A percentile compares a stretch with the other conserved stretches of the same genome.
Evolutionary conservation across 2,329 filamentous ascomycete genomes (phyloP).

Genomic region (Neocatenulostroma microsporum): DNA sequence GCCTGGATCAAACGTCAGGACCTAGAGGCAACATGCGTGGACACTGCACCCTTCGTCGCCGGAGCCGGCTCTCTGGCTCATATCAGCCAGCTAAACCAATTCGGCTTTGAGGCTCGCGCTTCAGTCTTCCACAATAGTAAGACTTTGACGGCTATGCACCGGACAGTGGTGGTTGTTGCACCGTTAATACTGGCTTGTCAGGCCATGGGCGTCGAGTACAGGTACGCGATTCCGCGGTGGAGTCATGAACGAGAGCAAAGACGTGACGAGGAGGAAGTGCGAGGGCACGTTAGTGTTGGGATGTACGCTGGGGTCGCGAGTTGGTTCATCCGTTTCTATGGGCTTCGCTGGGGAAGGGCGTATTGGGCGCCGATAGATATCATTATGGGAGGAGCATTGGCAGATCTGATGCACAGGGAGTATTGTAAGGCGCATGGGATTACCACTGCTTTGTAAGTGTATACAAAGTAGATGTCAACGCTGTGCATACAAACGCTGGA

Average conservation of each 20-base stretch:
- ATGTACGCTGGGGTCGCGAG: constrained; percentile 20
- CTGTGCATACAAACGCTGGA: not conserved
- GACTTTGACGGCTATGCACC: constrained; percentile 24
- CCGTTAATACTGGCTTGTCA: constrained; percentile 20
- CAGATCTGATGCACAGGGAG: constrained; percentile 27
- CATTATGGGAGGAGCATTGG: constrained; percentile 23
- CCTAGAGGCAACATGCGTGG: constrained; percentile 23
- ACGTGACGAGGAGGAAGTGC: constrained; percentile 25
- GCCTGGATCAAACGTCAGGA: constrained; percentile 18
- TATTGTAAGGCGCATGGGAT: constrained; percentile 25
- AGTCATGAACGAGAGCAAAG: constrained; percentile 23
- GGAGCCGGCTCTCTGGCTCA: constrained; percentile 21
- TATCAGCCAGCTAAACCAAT: constrained; percentile 19
- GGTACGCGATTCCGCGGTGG: constrained; percentile 25
- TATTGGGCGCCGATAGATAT: constrained; percentile 25
- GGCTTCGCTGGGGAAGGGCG: constrained; percentile 16
- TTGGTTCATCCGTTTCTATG: constrained; percentile 18
- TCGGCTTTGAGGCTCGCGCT: constrained; percentile 23
- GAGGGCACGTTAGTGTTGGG: constrained; percentile 24
- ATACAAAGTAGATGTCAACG: not conserved
- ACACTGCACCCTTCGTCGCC: constrained; percentile 23
- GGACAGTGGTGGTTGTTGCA: constrained; percentile 15
- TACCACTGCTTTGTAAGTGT: not conserved
- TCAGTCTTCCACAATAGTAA: constrained; percentile 22
- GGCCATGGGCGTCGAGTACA: constrained; percentile 20